A percentile compares a stretch with the other conserved stretches of the same genome.
Conservation (phyloP, 2,329 filamentous ascomycete species). For the Colletotrichum orchidophilum region DNA sequence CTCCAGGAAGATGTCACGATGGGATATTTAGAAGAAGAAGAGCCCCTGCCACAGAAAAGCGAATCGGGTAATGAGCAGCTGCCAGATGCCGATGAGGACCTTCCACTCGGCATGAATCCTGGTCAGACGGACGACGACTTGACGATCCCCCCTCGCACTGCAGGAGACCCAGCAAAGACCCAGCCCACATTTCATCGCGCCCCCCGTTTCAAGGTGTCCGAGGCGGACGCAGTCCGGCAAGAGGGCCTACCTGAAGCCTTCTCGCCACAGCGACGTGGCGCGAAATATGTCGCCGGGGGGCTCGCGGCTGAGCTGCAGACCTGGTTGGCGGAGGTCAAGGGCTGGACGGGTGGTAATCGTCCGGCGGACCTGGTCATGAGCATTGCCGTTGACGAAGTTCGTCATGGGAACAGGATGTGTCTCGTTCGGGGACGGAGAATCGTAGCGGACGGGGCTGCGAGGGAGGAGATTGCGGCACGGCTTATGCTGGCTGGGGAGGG, state of each 20-base stretch:
- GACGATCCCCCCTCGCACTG: background rate
- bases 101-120: background rate
- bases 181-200: conserved; percentile 51
- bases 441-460: background rate
- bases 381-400: conserved; percentile 43
- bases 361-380: conserved; percentile 34
- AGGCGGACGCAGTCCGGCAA: conserved; percentile 34
- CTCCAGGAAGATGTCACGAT: background rate
- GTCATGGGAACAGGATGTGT: conserved; percentile 46
- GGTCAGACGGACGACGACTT: conserved; percentile 32
- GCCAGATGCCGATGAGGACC: background rate
- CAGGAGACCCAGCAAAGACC: conserved; percentile 28
- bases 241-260: conserved; percentile 42
- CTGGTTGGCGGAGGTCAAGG: conserved; percentile 52
- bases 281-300: conserved; percentile 47
- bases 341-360: conserved; percentile 39
- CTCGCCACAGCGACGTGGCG: conserved; percentile 47
- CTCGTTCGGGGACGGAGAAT: conserved; percentile 40
- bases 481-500: conserved; percentile 51
- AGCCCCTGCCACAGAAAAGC: background rate
- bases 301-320: conserved; percentile 51
- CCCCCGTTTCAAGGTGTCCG: conserved; percentile 50
- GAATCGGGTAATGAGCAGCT: background rate
- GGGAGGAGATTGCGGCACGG: conserved; percentile 24
- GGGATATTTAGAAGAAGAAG: background rate